Conservation (phyloP, 345 rosid genomes). For the Eucalyptus erythrocorys region DNA sequence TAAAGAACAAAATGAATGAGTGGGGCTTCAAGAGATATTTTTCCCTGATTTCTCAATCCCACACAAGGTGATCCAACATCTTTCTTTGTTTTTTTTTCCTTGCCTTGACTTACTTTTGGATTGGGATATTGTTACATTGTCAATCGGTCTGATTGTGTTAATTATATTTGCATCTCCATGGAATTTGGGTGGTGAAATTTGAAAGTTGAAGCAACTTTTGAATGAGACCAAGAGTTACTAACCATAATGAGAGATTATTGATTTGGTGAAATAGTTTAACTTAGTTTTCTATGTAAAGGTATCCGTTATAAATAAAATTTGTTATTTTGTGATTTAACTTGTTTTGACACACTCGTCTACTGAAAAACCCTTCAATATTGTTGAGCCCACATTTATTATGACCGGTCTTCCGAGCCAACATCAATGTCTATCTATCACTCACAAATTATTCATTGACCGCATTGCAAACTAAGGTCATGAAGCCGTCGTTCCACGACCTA, state of each 20-base stretch:
- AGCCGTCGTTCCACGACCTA: background rate
- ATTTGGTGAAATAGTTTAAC: background rate
- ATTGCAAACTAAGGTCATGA: background rate
- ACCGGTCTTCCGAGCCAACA: background rate
- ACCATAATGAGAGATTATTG: background rate
- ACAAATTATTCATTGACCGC: too few species aligned
- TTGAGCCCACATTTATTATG: too few species aligned
- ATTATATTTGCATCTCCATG: too few species aligned
- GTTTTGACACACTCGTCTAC: background rate
- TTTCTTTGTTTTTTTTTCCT: too few species aligned
- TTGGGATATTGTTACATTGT: background rate
- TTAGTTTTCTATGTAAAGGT: background rate
- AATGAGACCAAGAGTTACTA: background rate
- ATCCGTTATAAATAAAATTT: too few species aligned
- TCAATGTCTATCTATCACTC: accelerated
- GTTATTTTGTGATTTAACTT: background rate
- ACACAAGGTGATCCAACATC: too few species aligned
- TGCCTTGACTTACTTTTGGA: too few species aligned
- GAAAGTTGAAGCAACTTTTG: too few species aligned
- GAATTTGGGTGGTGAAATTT: too few species aligned
- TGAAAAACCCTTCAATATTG: background rate
- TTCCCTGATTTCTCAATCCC: background rate
- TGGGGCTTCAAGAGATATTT: background rate
- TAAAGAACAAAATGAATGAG: background rate
- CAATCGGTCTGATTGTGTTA: background rate